A percentile compares a stretch with the other conserved stretches of the same genome.
Conservation (phyloP, 2,329 filamentous ascomycete genomes). For the Fusarium sacchari region DNA sequence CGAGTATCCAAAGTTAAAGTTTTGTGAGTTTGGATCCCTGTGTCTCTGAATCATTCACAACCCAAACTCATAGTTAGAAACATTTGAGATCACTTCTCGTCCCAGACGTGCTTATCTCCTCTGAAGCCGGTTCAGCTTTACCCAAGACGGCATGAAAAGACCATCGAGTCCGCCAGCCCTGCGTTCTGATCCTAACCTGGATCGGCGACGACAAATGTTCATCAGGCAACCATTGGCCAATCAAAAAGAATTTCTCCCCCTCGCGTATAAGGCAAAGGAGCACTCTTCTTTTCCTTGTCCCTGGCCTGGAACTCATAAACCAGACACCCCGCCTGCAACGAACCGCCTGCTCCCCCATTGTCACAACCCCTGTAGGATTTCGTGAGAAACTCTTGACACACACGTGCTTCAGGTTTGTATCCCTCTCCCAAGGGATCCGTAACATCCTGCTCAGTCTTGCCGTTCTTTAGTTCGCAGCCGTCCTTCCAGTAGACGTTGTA, state of each 20-base stretch:
- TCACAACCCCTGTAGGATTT: neutral
- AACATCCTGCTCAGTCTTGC: neutral
- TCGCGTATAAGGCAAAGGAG: neutral
- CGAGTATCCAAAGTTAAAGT: too few species aligned
- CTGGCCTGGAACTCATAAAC: neutral
- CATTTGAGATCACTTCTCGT: too few species aligned
- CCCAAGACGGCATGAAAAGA: too few species aligned
- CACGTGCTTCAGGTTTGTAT: rapidly evolving
- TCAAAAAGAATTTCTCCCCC: neutral
- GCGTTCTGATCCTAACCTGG: too few species aligned
- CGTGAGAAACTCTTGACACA: neutral
- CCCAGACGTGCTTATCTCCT: too few species aligned
- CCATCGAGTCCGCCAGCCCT: too few species aligned
- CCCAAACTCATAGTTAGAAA: too few species aligned
- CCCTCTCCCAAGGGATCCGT: neutral
- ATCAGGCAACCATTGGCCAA: neutral
- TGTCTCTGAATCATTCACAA: too few species aligned
- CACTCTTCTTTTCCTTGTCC: neutral
- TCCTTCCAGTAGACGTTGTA: neutral
- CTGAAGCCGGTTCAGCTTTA: too few species aligned
- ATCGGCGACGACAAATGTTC: too few species aligned
- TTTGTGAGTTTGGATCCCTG: rapidly evolving
- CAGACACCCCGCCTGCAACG: neutral
- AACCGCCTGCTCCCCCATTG: neutral
- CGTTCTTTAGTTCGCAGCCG: neutral